Evolutionary conservation across 345 rosid species (phyloP).

Genomic region (Anacardium occidentale): DNA sequence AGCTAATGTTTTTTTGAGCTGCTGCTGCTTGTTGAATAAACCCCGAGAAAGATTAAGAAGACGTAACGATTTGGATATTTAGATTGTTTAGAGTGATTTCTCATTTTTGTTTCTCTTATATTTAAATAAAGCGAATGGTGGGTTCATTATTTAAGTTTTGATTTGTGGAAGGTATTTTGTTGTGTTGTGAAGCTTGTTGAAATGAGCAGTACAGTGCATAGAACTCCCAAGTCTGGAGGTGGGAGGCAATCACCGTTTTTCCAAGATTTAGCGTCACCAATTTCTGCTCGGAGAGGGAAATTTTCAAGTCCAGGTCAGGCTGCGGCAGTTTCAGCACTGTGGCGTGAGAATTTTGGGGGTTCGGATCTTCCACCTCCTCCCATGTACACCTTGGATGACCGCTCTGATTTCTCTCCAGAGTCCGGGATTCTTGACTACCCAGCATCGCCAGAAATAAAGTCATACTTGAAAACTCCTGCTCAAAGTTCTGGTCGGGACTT

Average conservation of each 20-base stretch:
- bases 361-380: constrained; percentile 99
- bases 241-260: constrained; percentile 79
- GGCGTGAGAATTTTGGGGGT: constrained; percentile 89
- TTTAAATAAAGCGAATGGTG: neutral
- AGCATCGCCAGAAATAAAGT: constrained; percentile 60
- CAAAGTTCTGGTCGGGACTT: constrained; percentile 55
- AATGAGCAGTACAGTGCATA: constrained; percentile 59
- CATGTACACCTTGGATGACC: constrained; percentile 81
- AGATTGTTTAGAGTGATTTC: neutral
- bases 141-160: constrained; percentile 14
- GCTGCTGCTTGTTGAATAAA: neutral
- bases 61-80: neutral
- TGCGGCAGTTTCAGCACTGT: constrained; percentile 89
- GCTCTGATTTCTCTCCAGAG: constrained; percentile 85
- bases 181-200: constrained; percentile 2
- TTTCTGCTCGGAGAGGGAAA: constrained; percentile 73
- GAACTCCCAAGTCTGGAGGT: constrained; percentile 84
- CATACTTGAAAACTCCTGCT: constrained; percentile 55
- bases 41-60: neutral
- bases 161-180: constrained; percentile 17
- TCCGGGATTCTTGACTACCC: constrained; percentile 79
- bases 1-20: neutral
- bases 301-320: constrained; percentile 81
- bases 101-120: neutral
- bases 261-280: constrained; percentile 86